Conservation (phyloP, 2,329 filamentous ascomycete genomes). For the Akanthomyces dipterigenus region DNA sequence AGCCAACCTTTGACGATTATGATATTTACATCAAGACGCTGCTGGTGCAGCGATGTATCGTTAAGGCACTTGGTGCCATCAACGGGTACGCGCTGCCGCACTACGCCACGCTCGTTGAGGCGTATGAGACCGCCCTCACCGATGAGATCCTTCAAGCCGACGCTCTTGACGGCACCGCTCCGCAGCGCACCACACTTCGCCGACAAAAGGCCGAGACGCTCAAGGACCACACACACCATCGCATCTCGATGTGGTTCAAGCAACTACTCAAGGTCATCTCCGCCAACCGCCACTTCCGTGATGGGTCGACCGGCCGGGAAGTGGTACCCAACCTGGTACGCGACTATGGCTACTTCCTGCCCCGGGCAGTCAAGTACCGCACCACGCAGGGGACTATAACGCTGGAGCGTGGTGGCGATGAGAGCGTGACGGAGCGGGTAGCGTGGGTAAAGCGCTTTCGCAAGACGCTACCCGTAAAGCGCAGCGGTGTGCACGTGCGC, state of each 20-base stretch:
- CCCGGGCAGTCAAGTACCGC: conserved; percentile 24
- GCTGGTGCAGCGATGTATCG: conserved; percentile 23
- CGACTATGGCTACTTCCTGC: conserved; percentile 30
- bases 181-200: conserved; percentile 16
- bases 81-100: conserved; percentile 35
- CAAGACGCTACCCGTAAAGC: conserved; percentile 22
- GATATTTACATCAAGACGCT: conserved; percentile 35
- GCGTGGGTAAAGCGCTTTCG: conserved; percentile 18
- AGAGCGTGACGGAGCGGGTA: conserved; percentile 15
- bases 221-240: conserved; percentile 27
- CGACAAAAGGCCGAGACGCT: conserved; percentile 23
- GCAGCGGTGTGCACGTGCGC: conserved; percentile 14
- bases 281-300: conserved; percentile 17
- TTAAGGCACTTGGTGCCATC: conserved; percentile 30
- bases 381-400: conserved; percentile 25
- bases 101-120: conserved; percentile 20
- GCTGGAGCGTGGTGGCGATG: conserved; percentile 19
- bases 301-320: conserved; percentile 16
- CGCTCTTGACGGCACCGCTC: conserved; percentile 1
- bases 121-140: conserved; percentile 22
- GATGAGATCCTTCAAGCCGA: conserved; percentile 29
- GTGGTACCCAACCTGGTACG: conserved; percentile 25
- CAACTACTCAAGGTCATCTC: conserved; percentile 23
- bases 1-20: conserved; percentile 52
- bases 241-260: conserved; percentile 23